These are phyloP conservation scores for Brassica carinata DNA, from an alignment of 345 rosid genomes.

Conservation along the genomic window DNA sequence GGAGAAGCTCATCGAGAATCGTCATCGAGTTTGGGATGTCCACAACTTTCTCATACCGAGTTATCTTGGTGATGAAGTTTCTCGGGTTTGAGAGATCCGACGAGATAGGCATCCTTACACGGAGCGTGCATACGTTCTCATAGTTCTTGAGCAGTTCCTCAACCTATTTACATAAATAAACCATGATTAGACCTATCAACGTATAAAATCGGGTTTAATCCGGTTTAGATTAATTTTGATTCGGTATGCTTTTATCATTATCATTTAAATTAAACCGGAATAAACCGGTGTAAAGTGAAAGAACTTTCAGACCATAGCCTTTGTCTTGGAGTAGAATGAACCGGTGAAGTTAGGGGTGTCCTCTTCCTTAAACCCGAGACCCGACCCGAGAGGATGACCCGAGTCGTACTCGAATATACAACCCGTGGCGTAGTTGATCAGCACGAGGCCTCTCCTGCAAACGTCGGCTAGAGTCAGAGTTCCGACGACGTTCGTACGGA, in stretches of 20 bases:
- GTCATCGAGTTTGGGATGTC: constrained; percentile 85
- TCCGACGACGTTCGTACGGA: constrained; percentile 72
- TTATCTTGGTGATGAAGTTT: constrained; percentile 71
- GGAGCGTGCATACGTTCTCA: constrained; percentile 75
- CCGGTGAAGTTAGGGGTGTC: constrained; percentile 72
- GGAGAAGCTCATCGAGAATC: constrained; percentile 75
- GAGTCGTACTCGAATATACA: constrained; percentile 77
- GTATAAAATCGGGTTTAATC: no score
- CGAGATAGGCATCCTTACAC: constrained; percentile 83
- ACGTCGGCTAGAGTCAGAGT: constrained; percentile 79
- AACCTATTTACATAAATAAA: constrained; percentile 45
- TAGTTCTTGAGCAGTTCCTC: constrained; percentile 74
- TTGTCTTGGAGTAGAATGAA: constrained; percentile 79
- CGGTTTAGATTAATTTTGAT: neutral
- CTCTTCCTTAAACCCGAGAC: constrained; percentile 77
- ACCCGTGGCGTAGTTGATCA: constrained; percentile 80
- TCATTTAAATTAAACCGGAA: neutral
- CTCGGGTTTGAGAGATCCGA: constrained; percentile 72
- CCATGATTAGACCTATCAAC: neutral
- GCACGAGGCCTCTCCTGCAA: constrained; percentile 58
- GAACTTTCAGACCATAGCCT: constrained; percentile 65
- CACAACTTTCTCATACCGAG: constrained; percentile 74
- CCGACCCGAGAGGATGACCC: constrained; percentile 62
- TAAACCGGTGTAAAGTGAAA: neutral
- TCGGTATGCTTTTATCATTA: no score